These are phyloP conservation scores for Wallemia hederae DNA, from an alignment of 1,284 basidiomycete species.

Conservation along the genomic window DNA sequence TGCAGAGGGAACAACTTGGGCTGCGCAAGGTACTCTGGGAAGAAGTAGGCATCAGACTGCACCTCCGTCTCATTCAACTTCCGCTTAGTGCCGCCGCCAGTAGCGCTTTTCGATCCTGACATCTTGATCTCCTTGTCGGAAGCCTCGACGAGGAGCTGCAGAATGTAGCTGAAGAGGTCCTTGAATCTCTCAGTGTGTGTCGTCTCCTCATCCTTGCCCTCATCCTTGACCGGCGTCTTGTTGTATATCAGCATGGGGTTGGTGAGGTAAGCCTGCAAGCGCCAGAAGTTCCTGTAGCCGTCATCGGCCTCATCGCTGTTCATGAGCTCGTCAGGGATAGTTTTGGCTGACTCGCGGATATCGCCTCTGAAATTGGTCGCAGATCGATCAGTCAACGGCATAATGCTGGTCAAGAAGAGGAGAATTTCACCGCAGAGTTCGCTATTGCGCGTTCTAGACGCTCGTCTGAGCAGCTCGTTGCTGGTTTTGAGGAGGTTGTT, in stretches of 20 bases:
- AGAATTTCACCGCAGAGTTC: not conserved
- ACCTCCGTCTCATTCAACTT: not conserved
- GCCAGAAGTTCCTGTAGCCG: not conserved
- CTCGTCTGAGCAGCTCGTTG: not conserved
- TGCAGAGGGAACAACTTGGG: not conserved
- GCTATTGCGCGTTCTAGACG: not conserved
- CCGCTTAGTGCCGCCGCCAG: conserved; percentile 3
- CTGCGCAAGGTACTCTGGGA: not conserved
- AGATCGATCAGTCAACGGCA: not conserved
- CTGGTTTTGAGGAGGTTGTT: not conserved
- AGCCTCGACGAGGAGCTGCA: conserved; percentile 21
- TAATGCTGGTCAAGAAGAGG: not conserved
- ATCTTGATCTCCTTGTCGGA: conserved; percentile 15
- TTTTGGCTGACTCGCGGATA: not conserved
- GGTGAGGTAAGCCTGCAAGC: not conserved
- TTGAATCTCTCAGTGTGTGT: not conserved
- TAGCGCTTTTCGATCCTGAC: conserved; percentile 5
- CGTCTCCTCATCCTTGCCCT: not conserved
- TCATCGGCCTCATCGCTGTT: not conserved
- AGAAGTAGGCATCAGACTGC: not conserved
- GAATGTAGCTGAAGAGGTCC: conserved; percentile 5
- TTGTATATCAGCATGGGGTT: not conserved
- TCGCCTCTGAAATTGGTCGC: not conserved
- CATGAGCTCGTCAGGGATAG: not conserved
- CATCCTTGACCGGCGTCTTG: not conserved